phyloP scores from a whole-genome alignment of 768 basidiomycete species.

The Suillus luteus region DNA sequence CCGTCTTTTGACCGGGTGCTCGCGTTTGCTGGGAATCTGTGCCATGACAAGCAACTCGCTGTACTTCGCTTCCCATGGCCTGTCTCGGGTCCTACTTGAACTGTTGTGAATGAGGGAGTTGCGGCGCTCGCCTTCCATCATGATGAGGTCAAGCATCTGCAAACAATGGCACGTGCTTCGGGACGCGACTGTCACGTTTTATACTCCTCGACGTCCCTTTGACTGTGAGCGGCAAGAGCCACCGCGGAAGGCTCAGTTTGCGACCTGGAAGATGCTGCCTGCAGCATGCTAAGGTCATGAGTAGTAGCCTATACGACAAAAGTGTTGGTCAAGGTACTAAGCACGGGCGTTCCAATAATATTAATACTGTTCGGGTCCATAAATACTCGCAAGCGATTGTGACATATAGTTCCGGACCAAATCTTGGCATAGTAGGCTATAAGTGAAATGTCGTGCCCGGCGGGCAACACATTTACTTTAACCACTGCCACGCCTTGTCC shows the following conservation, averaged over 20 bases:
- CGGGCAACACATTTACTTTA: not conserved
- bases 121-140: not conserved
- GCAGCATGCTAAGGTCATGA: no score
- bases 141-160: not conserved
- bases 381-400: no score
- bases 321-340: no score
- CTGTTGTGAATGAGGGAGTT: no score
- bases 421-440: not conserved
- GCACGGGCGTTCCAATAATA: no score
- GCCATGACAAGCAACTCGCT: not conserved
- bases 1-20: not conserved
- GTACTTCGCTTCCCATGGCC: not conserved
- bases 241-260: no score
- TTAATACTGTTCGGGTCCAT: no score
- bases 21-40: not conserved
- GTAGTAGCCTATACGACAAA: no score
- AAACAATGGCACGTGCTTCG: not conserved
- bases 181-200: not conserved
- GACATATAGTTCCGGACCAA: no score
- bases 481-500: conserved; percentile 3
- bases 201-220: no score
- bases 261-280: no score
- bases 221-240: no score
- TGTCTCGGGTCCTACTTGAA: not conserved
- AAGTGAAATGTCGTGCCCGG: not conserved